Conservation (phyloP, 2,329 filamentous ascomycete species). For the Acrocalymma vagum region DNA sequence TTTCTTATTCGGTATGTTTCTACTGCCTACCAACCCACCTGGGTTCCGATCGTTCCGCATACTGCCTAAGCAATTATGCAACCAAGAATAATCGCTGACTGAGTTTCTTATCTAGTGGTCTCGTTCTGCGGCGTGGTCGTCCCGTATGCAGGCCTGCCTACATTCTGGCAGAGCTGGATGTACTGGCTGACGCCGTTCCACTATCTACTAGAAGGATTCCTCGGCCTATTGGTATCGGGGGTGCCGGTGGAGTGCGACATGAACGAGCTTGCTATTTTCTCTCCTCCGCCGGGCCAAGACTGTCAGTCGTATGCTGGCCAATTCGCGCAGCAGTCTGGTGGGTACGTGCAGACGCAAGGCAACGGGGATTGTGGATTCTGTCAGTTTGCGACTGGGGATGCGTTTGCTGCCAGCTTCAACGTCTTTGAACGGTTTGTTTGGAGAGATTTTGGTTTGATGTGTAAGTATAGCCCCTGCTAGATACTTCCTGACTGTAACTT, state of each 20-base stretch:
- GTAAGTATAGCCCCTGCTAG: constrained; percentile 25
- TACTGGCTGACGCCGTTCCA: constrained; percentile 70
- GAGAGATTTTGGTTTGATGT: constrained; percentile 73
- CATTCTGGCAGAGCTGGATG: constrained; percentile 68
- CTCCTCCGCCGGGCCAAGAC: constrained; percentile 64
- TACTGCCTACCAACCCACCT: neutral
- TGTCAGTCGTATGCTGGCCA: constrained; percentile 67
- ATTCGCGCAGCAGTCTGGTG: constrained; percentile 64
- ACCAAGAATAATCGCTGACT: too few species aligned
- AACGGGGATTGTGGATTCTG: constrained; percentile 71
- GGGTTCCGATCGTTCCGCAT: too few species aligned
- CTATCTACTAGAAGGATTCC: constrained; percentile 70
- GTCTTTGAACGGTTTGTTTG: constrained; percentile 69
- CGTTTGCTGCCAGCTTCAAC: constrained; percentile 66
- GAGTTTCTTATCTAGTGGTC: constrained; percentile 60
- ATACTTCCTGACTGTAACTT: neutral
- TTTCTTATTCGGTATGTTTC: constrained; percentile 63
- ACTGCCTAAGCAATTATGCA: too few species aligned
- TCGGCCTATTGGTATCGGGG: constrained; percentile 64
- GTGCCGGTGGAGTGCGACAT: constrained; percentile 64
- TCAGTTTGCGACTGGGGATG: constrained; percentile 67
- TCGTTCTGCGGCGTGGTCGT: constrained; percentile 80
- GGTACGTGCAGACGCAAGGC: constrained; percentile 66
- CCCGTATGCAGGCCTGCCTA: constrained; percentile 67
- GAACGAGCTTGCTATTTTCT: constrained; percentile 68